phyloP scores from a whole-genome alignment of 331 rosid genomes.

The Rhamnella rubrinervis region DNA sequence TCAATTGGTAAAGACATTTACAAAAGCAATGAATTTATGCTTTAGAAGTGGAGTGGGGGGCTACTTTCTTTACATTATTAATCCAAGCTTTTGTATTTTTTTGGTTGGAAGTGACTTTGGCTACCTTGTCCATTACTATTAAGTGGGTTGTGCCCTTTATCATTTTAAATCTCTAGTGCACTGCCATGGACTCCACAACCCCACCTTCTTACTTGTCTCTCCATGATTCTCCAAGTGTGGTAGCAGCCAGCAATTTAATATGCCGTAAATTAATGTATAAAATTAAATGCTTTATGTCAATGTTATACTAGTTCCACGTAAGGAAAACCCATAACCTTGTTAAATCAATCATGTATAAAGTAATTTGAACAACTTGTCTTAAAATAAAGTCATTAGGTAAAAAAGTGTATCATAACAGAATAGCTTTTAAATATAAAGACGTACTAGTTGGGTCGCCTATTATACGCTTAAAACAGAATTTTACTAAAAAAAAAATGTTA shows the following conservation, averaged over 20 bases:
- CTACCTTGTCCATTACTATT: background rate
- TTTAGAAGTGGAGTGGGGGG: background rate
- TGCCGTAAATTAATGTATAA: background rate
- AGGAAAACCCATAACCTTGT: too few relatives aligned
- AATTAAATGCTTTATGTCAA: background rate
- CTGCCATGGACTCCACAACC: background rate
- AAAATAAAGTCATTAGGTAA: too few relatives aligned
- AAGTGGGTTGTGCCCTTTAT: background rate
- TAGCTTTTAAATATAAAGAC: too few relatives aligned
- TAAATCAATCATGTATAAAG: too few relatives aligned
- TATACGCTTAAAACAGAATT: too few relatives aligned
- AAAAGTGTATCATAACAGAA: too few relatives aligned
- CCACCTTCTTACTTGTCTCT: conserved; percentile 12
- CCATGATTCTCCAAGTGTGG: background rate
- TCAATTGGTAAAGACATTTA: background rate
- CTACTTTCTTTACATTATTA: background rate
- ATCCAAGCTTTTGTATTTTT: background rate
- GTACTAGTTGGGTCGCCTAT: too few relatives aligned
- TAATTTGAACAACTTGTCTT: too few relatives aligned
- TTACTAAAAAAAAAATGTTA: too few relatives aligned
- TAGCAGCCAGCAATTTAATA: background rate
- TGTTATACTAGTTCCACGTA: background rate
- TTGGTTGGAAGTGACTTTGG: background rate
- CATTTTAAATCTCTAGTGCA: conserved; percentile 3
- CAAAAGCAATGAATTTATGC: background rate